These are phyloP conservation scores for Gnomoniopsis sp. DNA, from an alignment of 2,329 filamentous ascomycete genomes.

Conservation along the genomic window DNA sequence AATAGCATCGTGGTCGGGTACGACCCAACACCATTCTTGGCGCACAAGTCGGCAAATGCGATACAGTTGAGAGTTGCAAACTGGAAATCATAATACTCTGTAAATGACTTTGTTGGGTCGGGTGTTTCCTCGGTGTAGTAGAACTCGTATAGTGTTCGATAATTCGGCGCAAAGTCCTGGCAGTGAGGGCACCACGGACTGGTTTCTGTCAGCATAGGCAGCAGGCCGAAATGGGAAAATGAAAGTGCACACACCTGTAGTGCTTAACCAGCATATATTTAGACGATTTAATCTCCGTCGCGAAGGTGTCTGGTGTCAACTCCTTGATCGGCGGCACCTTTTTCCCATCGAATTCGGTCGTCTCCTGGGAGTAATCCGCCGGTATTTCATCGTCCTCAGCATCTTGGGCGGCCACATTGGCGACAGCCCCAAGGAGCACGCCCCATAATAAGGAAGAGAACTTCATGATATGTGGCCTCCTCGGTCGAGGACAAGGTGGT, in stretches of 20 bases:
- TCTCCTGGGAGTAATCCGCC: conserved; percentile 32
- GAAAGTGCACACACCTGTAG: conserved; percentile 54
- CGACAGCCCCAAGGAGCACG: conserved; percentile 44
- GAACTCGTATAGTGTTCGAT: conserved; percentile 91
- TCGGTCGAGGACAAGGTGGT: not conserved
- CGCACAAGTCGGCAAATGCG: conserved; percentile 76
- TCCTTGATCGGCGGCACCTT: conserved; percentile 63
- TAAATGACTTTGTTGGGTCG: conserved; percentile 59
- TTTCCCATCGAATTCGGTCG: conserved; percentile 64
- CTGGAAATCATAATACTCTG: conserved; percentile 81
- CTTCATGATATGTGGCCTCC: conserved; percentile 36
- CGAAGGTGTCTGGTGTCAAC: conserved; percentile 55
- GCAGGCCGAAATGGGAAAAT: conserved; percentile 5
- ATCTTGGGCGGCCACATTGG: conserved; percentile 29
- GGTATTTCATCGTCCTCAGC: conserved; percentile 32
- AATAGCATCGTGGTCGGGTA: conserved; percentile 80
- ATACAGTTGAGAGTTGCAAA: conserved; percentile 86
- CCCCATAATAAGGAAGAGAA: conserved; percentile 35
- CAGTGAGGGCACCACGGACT: conserved; percentile 71
- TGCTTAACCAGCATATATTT: conserved; percentile 60
- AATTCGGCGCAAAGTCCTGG: conserved; percentile 74
- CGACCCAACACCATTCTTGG: conserved; percentile 59
- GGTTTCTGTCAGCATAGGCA: conserved; percentile 25
- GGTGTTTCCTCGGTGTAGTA: conserved; percentile 83
- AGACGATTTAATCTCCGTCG: conserved; percentile 50